Evolutionary conservation across 768 basidiomycete genomes (phyloP).

Genomic region (Termitomyces sp.): DNA sequence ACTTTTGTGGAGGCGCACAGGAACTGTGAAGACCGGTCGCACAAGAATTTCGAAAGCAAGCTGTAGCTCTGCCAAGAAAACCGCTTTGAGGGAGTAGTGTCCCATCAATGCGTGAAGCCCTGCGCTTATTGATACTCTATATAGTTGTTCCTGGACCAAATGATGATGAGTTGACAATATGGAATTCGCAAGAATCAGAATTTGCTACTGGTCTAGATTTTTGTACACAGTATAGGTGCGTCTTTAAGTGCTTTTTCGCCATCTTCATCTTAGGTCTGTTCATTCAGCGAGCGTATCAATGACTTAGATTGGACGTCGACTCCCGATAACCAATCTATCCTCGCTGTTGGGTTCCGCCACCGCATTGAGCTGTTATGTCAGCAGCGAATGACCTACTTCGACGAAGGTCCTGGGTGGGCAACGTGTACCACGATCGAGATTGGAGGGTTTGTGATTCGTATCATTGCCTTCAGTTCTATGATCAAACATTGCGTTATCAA

Average conservation of each 20-base stretch:
- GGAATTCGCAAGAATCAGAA: slow-evolving; percentile 94
- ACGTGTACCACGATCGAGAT: slow-evolving; percentile 68
- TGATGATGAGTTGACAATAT: slow-evolving; percentile 84
- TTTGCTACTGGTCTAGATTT: slow-evolving; percentile 90
- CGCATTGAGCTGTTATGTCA: slow-evolving; percentile 86
- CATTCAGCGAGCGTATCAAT: slow-evolving; percentile 51
- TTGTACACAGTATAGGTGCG: slow-evolving; percentile 54
- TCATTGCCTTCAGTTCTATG: not conserved
- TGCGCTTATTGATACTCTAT: slow-evolving; percentile 6
- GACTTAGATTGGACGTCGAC: slow-evolving; percentile 95
- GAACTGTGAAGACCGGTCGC: slow-evolving; percentile 68
- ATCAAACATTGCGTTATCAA: slow-evolving; percentile 22
- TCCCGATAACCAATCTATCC: slow-evolving; percentile 82
- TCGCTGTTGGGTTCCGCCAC: slow-evolving; percentile 82
- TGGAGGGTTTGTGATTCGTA: slow-evolving; percentile 43
- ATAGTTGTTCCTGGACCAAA: slow-evolving; percentile 56
- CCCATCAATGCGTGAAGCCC: not conserved
- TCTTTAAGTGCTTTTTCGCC: not conserved
- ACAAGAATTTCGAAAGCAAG: slow-evolving; percentile 62
- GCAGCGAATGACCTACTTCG: slow-evolving; percentile 89
- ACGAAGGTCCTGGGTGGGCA: slow-evolving; percentile 75
- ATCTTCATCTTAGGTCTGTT: not conserved
- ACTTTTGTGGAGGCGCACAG: slow-evolving; percentile 60
- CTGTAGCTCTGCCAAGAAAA: slow-evolving; percentile 90
- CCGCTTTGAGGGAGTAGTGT: slow-evolving; percentile 65